Percentiles rank a stretch among this genome's conserved stretches.
Conservation (phyloP, 1,139 yeast species). For the Sugiyamaella xylanicola region DNA sequence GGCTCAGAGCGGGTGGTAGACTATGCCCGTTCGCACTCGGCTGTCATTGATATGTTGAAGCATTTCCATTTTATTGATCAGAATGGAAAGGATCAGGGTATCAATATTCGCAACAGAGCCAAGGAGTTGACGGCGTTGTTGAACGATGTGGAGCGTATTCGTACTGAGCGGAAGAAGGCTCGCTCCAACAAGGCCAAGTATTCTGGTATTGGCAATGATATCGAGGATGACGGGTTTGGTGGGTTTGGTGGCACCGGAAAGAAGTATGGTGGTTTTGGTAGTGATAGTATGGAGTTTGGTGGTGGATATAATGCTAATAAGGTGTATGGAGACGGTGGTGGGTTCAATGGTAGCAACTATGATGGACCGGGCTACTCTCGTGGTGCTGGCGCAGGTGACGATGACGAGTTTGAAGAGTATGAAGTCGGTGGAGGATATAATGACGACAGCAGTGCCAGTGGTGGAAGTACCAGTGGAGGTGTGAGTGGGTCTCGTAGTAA, state of each 20-base stretch:
- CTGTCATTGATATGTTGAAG: conserved; percentile 83
- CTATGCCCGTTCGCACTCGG: conserved; percentile 83
- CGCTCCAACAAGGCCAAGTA: conserved; percentile 63
- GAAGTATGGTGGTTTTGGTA: conserved; percentile 47
- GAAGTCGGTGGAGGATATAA: conserved; percentile 44
- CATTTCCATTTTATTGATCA: conserved; percentile 93
- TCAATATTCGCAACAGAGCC: conserved; percentile 89
- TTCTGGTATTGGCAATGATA: conserved; percentile 45
- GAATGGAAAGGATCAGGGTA: conserved; percentile 95
- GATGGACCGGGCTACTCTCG: conserved; percentile 40
- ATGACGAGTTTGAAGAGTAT: conserved; percentile 50
- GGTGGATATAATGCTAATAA: conserved; percentile 47
- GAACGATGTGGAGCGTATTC: conserved; percentile 72
- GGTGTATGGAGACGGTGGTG: conserved; percentile 82
- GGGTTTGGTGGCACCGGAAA: conserved; percentile 47
- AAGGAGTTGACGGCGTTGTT: conserved; percentile 71
- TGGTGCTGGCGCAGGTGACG: conserved; percentile 27
- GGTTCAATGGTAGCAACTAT: conserved; percentile 52
- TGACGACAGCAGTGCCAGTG: conserved; percentile 16
- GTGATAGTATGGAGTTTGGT: conserved; percentile 40
- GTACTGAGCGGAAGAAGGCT: conserved; percentile 84
- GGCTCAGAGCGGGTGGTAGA: conserved; percentile 96
- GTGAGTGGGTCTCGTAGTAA: not conserved
- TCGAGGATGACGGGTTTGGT: conserved; percentile 41
- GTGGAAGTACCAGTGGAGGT: conserved; percentile 2